Evolutionary conservation across 179 eudicot species (phyloP), one percentile per base, ranked within the genome.

Genomic region (Sideroxylon spinosum): DNA sequence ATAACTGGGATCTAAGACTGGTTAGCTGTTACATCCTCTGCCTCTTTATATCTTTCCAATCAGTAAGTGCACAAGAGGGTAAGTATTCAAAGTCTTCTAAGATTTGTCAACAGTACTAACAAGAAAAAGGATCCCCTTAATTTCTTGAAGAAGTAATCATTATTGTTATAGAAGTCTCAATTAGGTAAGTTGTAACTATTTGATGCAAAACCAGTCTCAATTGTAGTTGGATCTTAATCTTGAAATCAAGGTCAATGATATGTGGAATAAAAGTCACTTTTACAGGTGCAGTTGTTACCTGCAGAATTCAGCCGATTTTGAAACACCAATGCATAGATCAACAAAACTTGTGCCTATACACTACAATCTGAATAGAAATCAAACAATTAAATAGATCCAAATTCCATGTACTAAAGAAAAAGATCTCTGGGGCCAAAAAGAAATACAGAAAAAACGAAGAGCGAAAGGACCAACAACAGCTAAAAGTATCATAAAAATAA

Each of bases 61-160:
- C 83, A 74, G 50, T 74, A 46, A 44, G 23, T 77, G 83, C 86
- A 60, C 86, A 84, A 82, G 77, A 82, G 82, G 88, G 87, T 82
- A 66, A 71, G 82, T 69, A 75, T 13, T 6, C 23, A 11, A 37
- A 56, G 50, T 65, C 2, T 61, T 28, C 29, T 22, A 23, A 11
- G n/a, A 61, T 28, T 37, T 72, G 48, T 71, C 57, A 29, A 65
- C 19, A 74, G 17, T 32, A 13, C 23, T 16, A 60, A 44, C 1
- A 44, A 44, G 53, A 68, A 22, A 37, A 32, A 16, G 66, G 25
- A 26, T 52, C 62, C 52, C 64, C 22, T 63, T 19, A 19, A 14
- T 77, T 55, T 55, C 48, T 49, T 26, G 9, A 53, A 19, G 20
- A 8, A 20, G 49, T 68, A 1, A 10, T 32, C 6, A 13, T 19